Conservation (phyloP, 1,284 basidiomycete species). For the Leccinum insolens region DNA sequence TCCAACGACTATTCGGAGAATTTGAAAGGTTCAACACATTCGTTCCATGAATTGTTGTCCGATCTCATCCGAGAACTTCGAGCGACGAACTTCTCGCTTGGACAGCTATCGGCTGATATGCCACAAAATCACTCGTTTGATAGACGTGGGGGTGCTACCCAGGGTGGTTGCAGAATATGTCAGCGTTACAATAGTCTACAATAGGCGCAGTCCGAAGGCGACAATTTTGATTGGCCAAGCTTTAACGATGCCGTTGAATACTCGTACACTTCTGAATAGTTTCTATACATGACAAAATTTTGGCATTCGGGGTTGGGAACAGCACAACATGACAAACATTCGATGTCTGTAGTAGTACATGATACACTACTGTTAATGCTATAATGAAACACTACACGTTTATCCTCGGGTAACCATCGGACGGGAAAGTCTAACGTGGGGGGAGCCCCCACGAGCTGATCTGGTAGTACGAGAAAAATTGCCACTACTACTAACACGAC, state of each 20-base stretch:
- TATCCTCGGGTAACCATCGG: not conserved
- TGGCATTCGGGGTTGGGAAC: no score
- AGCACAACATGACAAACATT: not conserved
- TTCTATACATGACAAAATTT: no score
- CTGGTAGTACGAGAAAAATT: not conserved
- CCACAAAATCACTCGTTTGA: not conserved
- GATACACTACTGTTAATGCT: not conserved
- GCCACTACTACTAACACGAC: not conserved
- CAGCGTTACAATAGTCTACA: not conserved
- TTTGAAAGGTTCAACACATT: not conserved
- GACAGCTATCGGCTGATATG: not conserved
- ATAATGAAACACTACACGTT: not conserved
- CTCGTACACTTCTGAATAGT: no score
- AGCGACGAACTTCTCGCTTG: not conserved
- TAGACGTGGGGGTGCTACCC: not conserved
- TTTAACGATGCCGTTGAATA: not conserved
- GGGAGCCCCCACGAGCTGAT: not conserved
- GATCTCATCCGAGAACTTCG: not conserved
- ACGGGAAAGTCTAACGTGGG: not conserved
- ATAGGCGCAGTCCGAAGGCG: not conserved
- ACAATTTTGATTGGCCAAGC: not conserved
- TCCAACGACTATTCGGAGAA: not conserved
- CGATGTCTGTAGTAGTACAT: not conserved
- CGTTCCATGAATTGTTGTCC: not conserved
- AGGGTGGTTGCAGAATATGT: not conserved